Base-by-base conservation (phyloP, 768 basidiomycete species). In the Auriculariales sp. region DNA sequence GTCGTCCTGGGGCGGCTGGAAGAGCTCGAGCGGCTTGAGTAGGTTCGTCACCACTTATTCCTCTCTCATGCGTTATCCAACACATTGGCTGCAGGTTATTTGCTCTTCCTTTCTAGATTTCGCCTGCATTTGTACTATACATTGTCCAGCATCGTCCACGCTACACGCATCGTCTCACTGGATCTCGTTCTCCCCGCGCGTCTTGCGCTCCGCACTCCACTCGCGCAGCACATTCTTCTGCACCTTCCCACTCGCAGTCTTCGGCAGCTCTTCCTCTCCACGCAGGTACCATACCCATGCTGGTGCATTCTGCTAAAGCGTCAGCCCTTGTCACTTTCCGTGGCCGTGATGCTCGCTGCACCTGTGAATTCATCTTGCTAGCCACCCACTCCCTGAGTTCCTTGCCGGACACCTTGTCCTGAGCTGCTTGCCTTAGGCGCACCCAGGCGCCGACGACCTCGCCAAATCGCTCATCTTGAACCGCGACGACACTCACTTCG, bases 21-120 rank as follows among this genome's bases (percentile, higher is more conserved):
- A 57, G 84, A 85, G 59, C 68, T 98, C 53, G 95, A 98, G 69
- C 91, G 93, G 65, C 70, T 95, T 50, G 92, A 94, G 65, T 94
- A n/a, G n/a, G n/a, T n/a, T n/a, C n/a, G n/a, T n/a, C n/a, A n/a
- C n/a, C n/a, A n/a, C n/a, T n/a, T n/a, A n/a, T n/a, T n/a, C n/a
- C n/a, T n/a, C n/a, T n/a, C n/a, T n/a, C n/a, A n/a, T n/a, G n/a
- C n/a, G n/a, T n/a, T n/a, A n/a, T n/a, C n/a, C n/a, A n/a, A n/a
- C n/a, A n/a, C n/a, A n/a, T n/a, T n/a, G n/a, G n/a, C n/a, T n/a
- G n/a, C n/a, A n/a, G n/a, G n/a, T n/a, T n/a, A n/a, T n/a, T n/a
- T n/a, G n/a, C n/a, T n/a, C n/a, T n/a, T n/a, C n/a, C n/a, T n/a
- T n/a, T n/a, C n/a, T n/a, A n/a, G n/a, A n/a, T n/a, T n/a, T n/a